Base-by-base conservation (phyloP, 495 filamentous ascomycete genomes). In the Letharia columbiana region DNA sequence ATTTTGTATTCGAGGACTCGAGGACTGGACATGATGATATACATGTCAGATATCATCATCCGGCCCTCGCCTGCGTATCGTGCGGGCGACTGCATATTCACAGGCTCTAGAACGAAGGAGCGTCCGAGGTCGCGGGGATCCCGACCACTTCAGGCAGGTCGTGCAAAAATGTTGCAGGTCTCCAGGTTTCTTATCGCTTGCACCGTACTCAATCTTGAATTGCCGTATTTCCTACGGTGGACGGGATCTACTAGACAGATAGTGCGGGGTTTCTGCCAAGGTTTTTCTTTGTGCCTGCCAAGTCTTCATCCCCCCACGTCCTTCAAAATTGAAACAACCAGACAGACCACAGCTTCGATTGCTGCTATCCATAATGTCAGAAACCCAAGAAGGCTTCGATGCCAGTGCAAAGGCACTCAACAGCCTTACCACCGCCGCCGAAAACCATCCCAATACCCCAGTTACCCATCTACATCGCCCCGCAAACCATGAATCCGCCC, bases 391-490 rank as follows among this genome's bases (percentile, higher is more conserved):
- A 49, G 69, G 69, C 33, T 74, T 68, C 59, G 64, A 65, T 28
- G 72, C 71, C 37, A 67, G 62, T 57, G 71, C 71, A 41, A 61
- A 54, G 28, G 72, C 72, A 39, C 63, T 74, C 13, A 37, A 64
- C 17, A 49, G 56, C n/a, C 66, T 74, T 31, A 73, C 70, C 31
- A 70, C 50, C n/a, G 62, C 62, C 17, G 71, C 75, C 31, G 67
- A 71, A 52, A 67, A 77, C 58, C 69, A 74, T 41, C 70, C 66
- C 49, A 47, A 61, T 23, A 70, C 75, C 64, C 73, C 75, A 9
- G 68, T 73, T 42, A 49, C 61, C n/a, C 70, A 75, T 45, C 71
- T 78, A 10, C 76, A 77, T 62, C 66, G 65, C 9, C 74, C 75
- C 2, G 74, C 74, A 13, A 63, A 71, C 50, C 63, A 73, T 41